A percentile compares a stretch with the other conserved stretches of the same genome.
phyloP scores from a whole-genome alignment of 2,329 filamentous ascomycete genomes.

The Macroventuria anomochaeta region DNA sequence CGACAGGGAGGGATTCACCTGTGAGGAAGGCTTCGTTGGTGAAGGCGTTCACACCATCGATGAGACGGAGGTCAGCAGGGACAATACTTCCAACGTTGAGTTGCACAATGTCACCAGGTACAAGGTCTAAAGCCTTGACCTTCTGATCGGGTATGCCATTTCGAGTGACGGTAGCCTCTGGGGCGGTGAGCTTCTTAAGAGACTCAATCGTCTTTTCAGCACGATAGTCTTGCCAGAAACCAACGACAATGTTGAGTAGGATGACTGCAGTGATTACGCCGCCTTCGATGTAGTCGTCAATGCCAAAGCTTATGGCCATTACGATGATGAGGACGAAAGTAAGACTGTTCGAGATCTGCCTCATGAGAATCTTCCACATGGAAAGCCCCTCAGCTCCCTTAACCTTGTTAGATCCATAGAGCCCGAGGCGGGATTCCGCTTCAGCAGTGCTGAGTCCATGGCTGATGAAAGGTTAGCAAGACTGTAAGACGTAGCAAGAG shows the following conservation, averaged over 20 bases:
- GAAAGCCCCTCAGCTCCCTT: conserved; percentile 74
- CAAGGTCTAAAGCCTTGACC: conserved; percentile 48
- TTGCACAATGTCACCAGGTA: conserved; percentile 50
- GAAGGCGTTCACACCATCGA: conserved; percentile 74
- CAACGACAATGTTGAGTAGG: conserved; percentile 70
- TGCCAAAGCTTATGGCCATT: conserved; percentile 71
- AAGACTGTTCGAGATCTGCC: conserved; percentile 78
- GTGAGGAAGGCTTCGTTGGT: conserved; percentile 79
- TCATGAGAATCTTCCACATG: conserved; percentile 76
- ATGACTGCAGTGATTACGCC: conserved; percentile 70
- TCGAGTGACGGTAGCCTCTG: conserved; percentile 48
- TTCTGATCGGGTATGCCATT: conserved; percentile 43
- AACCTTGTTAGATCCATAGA: conserved; percentile 74
- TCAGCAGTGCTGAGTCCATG: conserved; percentile 70
- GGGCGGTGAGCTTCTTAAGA: conserved; percentile 50
- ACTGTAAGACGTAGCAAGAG: neutral
- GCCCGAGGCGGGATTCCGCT: conserved; percentile 68
- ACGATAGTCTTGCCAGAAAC: conserved; percentile 60
- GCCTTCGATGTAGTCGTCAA: conserved; percentile 68
- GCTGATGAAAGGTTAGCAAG: conserved; percentile 35
- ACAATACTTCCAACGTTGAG: conserved; percentile 65
- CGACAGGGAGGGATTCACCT: conserved; percentile 73
- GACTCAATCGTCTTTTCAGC: conserved; percentile 53
- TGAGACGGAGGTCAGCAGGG: conserved; percentile 68
- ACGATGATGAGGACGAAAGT: conserved; percentile 76